phyloP scores from a whole-genome alignment of 805 yeast genomes.

The Zygoascus ofunaensis region DNA sequence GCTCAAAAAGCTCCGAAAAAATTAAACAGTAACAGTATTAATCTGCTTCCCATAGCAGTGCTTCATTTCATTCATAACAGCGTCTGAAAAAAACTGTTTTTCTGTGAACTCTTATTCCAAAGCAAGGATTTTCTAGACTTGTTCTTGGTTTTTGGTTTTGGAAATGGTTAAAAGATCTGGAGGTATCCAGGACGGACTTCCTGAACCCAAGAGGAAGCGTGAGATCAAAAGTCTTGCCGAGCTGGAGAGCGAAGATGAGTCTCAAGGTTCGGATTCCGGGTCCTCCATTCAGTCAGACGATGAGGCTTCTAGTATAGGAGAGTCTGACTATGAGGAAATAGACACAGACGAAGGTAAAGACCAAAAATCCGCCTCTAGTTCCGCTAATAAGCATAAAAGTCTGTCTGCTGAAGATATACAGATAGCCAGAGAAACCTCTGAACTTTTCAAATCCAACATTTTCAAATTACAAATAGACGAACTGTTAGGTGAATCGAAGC shows the following conservation, averaged over 20 bases:
- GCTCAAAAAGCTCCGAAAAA: no score
- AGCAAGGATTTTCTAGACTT: not conserved
- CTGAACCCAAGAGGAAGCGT: not conserved
- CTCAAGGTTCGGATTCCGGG: not conserved
- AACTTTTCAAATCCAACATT: constrained; percentile 86
- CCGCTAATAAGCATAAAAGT: not conserved
- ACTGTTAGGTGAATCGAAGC: constrained; percentile 64
- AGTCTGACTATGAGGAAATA: constrained; percentile 11
- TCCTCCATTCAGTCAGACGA: constrained; percentile 3
- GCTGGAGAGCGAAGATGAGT: not conserved
- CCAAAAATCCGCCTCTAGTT: not conserved
- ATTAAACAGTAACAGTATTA: no score
- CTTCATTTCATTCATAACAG: no score
- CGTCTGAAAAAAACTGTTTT: no score
- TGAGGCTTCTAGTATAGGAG: no score
- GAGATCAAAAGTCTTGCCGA: not conserved
- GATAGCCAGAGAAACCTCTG: constrained; percentile 87
- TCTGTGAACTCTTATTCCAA: no score
- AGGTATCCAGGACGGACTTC: not conserved
- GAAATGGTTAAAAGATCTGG: not conserved
- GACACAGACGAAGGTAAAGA: constrained; percentile 15
- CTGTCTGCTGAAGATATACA: constrained; percentile 72
- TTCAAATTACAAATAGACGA: constrained; percentile 95
- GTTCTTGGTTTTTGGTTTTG: not conserved
- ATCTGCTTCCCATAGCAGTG: no score